Evolutionary conservation across 345 rosid genomes (phyloP).

Genomic region (Gossypium herbaceum): DNA sequence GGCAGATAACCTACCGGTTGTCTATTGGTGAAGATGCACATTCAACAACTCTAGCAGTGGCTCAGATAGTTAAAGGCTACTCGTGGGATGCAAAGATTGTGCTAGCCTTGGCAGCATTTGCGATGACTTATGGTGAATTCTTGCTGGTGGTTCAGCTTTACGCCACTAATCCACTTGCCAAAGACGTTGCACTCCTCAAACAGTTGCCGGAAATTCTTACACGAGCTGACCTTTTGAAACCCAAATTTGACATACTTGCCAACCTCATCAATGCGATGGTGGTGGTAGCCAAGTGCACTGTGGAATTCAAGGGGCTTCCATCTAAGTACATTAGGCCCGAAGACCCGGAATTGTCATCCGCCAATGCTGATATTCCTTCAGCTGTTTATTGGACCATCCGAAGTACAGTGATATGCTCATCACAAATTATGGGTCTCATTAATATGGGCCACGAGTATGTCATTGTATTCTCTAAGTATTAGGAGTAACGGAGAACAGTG

Average conservation of each 20-base stretch:
- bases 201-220: constrained; percentile 43
- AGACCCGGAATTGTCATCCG: constrained; percentile 25
- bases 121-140: constrained; percentile 52
- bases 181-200: constrained; percentile 46
- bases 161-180: constrained; percentile 48
- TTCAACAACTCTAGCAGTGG: constrained; percentile 34
- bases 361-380: constrained; percentile 42
- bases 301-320: constrained; percentile 46
- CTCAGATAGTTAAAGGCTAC: constrained; percentile 34
- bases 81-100: constrained; percentile 61
- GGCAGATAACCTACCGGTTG: constrained; percentile 48
- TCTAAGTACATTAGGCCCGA: constrained; percentile 38
- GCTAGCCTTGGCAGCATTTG: constrained; percentile 52
- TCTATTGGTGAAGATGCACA: constrained; percentile 47
- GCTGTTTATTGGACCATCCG: constrained; percentile 62
- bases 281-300: constrained; percentile 39
- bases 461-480: not conserved
- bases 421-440: constrained; percentile 41
- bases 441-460: constrained; percentile 56
- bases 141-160: constrained; percentile 51
- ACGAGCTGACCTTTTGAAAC: constrained; percentile 26
- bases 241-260: constrained; percentile 35
- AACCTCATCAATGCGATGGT: constrained; percentile 39
- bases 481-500: too few species aligned
- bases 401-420: constrained; percentile 40